Conservation (phyloP, 208 protist genomes). For the Wallacemonas sp. region DNA sequence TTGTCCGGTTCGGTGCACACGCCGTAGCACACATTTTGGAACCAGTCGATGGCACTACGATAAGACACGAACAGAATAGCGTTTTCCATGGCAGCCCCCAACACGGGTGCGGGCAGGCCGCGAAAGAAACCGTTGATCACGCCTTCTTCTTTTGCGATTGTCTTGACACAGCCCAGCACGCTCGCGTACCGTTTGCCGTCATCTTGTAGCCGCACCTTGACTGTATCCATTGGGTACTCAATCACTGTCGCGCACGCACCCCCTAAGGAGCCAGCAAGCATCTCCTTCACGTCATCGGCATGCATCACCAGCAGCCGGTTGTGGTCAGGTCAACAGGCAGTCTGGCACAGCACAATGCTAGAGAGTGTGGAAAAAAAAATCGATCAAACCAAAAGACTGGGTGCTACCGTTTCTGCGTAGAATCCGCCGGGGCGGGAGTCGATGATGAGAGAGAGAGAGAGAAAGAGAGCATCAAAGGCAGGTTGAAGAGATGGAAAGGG, state of each 20-base stretch:
- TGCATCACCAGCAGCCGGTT: slow-evolving; percentile 27
- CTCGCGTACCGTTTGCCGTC: slow-evolving; percentile 67
- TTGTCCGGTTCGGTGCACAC: slow-evolving; percentile 43
- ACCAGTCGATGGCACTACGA: slow-evolving; percentile 42
- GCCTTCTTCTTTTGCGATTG: slow-evolving; percentile 78
- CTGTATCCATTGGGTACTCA: slow-evolving; percentile 93
- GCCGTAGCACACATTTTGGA: slow-evolving; percentile 64
- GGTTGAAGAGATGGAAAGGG: too few species aligned
- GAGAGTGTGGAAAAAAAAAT: too few species aligned
- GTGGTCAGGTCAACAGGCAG: not conserved
- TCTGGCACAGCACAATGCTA: too few species aligned
- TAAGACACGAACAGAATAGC: slow-evolving; percentile 84
- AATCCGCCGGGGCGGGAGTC: too few species aligned
- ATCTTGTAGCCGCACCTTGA: slow-evolving; percentile 92
- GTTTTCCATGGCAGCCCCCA: slow-evolving; percentile 82
- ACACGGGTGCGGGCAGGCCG: slow-evolving; percentile 83
- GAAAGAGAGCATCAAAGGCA: too few species aligned
- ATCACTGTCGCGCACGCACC: slow-evolving; percentile 77
- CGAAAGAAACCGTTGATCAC: slow-evolving; percentile 88
- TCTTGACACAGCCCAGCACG: slow-evolving; percentile 60
- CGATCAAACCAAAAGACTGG: too few species aligned
- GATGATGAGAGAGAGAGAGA: too few species aligned
- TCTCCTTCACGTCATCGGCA: slow-evolving; percentile 62
- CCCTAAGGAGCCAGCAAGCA: slow-evolving; percentile 74
- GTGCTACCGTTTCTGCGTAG: too few species aligned